phyloP scores from a whole-genome alignment of 352 stramenopile genomes.

The Aphanomyces cochlioides region DNA sequence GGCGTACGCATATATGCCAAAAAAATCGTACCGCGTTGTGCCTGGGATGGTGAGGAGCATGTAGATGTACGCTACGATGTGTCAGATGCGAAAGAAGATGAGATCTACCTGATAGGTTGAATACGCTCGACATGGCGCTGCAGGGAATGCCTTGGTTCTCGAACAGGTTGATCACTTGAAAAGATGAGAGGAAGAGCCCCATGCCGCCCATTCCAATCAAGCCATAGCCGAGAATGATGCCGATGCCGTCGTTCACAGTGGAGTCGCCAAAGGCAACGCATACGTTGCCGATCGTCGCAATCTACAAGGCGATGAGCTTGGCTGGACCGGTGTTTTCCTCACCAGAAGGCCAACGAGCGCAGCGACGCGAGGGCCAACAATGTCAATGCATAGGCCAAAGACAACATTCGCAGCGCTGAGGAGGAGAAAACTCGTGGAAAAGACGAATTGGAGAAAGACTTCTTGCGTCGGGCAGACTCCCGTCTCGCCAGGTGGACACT shows the following conservation, averaged over 20 bases:
- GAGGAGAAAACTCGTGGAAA: conserved; percentile 72
- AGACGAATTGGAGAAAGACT: conserved; percentile 70
- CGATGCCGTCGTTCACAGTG: conserved; percentile 40
- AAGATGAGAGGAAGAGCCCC: conserved; percentile 68
- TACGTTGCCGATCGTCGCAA: conserved; percentile 56
- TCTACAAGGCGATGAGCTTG: conserved; percentile 2
- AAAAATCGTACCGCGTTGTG: conserved; percentile 51
- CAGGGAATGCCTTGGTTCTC: conserved; percentile 71
- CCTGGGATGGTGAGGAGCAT: conserved; percentile 66
- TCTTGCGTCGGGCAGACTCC: conserved; percentile 56
- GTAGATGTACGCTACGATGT: conserved; percentile 52
- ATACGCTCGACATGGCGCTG: conserved; percentile 75
- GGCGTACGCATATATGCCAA: conserved; percentile 55
- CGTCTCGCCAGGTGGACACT: conserved; percentile 40
- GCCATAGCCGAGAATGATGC: conserved; percentile 67
- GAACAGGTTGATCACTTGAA: conserved; percentile 79
- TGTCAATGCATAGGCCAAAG: conserved; percentile 70
- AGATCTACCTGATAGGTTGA: conserved; percentile 63
- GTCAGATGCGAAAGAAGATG: neutral
- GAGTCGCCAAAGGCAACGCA: conserved; percentile 57
- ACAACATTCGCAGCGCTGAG: conserved; percentile 75
- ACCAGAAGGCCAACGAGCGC: conserved; percentile 47
- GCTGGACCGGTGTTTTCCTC: neutral
- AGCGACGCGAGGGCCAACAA: conserved; percentile 55
- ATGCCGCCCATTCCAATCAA: conserved; percentile 65